These are phyloP conservation scores for Monilinia polystroma DNA, from an alignment of 2,329 filamentous ascomycete genomes.

Conservation along the genomic window DNA sequence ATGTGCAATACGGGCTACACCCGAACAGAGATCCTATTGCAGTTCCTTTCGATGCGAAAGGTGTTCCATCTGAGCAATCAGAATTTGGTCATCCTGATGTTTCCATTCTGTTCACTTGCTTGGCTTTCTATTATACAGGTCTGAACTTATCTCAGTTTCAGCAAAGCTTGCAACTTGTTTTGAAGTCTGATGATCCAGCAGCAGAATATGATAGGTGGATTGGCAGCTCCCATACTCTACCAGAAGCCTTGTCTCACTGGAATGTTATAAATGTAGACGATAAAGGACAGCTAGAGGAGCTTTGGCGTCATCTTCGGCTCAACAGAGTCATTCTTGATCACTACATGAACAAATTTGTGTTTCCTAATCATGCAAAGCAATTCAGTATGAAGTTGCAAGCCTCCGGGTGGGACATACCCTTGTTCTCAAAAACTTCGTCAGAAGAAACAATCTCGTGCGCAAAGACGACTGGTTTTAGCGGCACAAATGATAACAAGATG, in stretches of 20 bases:
- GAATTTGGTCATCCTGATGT: conserved; percentile 71
- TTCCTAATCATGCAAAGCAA: conserved; percentile 63
- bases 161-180: conserved; percentile 50
- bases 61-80: conserved; percentile 58
- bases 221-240: conserved; percentile 44
- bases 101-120: conserved; percentile 61
- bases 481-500: conserved; percentile 64
- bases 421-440: conserved; percentile 39
- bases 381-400: conserved; percentile 63
- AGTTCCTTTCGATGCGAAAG: conserved; percentile 67
- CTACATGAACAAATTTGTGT: conserved; percentile 63
- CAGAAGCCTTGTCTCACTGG: conserved; percentile 50
- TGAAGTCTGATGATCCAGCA: conserved; percentile 54
- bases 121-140: conserved; percentile 67
- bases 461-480: conserved; percentile 67
- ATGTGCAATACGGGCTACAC: conserved; percentile 61
- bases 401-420: conserved; percentile 66
- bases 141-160: conserved; percentile 50
- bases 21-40: conserved; percentile 57
- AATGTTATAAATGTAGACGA: conserved; percentile 61
- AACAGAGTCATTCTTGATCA: conserved; percentile 55
- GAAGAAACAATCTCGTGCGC: conserved; percentile 45
- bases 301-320: conserved; percentile 53
- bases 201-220: conserved; percentile 55
- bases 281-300: conserved; percentile 47